phyloP scores from a whole-genome alignment of 345 rosid genomes.

The Mangifera indica region DNA sequence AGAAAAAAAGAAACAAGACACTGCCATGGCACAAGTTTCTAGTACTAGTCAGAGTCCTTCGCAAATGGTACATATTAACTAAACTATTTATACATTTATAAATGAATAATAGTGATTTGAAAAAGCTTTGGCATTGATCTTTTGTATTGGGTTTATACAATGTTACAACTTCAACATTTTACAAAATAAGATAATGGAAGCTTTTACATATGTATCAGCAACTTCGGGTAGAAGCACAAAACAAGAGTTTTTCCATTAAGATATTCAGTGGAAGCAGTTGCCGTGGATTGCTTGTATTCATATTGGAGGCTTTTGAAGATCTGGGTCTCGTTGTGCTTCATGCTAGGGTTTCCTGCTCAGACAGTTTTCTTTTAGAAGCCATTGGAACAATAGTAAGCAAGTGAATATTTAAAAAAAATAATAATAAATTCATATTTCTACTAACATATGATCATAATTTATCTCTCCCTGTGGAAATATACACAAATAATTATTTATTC shows the following conservation, averaged over 20 bases:
- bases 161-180: neutral
- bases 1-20: constrained; percentile 28
- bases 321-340: constrained; percentile 64
- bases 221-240: constrained; percentile 53
- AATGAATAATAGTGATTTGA: neutral
- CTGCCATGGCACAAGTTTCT: constrained; percentile 12
- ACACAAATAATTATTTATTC: too few species aligned
- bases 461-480: neutral
- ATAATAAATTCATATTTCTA: too few species aligned
- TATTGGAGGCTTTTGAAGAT: constrained; percentile 70
- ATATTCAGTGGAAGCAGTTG: constrained; percentile 45
- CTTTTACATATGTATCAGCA: constrained; percentile 18
- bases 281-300: constrained; percentile 51
- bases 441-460: neutral
- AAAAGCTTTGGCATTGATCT: too few species aligned
- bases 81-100: neutral
- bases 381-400: constrained; percentile 52
- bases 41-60: constrained; percentile 1
- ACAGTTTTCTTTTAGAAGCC: constrained; percentile 56
- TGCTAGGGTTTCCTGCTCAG: constrained; percentile 73
- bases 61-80: constrained; percentile 20
- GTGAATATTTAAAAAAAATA: too few species aligned
- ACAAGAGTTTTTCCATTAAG: constrained; percentile 55
- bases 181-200: neutral
- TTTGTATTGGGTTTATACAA: too few species aligned